Conservation (phyloP, 2,329 filamentous ascomycete genomes). For the Monilinia polystroma region DNA sequence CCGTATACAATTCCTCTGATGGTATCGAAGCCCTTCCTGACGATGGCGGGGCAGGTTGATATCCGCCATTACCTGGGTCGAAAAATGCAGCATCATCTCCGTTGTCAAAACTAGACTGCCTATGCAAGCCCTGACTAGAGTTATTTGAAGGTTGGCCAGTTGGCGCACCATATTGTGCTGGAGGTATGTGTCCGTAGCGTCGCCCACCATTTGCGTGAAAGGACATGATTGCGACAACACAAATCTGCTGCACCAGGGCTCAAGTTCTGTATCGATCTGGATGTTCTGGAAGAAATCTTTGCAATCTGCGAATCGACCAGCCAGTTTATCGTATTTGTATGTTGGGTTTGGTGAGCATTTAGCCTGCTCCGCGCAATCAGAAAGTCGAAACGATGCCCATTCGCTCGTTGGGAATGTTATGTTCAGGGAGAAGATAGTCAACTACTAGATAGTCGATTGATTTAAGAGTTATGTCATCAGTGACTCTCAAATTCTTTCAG, state of each 20-base stretch:
- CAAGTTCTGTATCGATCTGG: neutral
- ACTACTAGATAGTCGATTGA: neutral
- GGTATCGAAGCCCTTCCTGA: constrained; percentile 34
- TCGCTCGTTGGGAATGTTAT: constrained; percentile 20
- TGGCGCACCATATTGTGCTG: constrained; percentile 56
- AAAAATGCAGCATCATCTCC: constrained; percentile 68
- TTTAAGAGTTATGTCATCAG: neutral
- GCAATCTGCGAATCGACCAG: constrained; percentile 7
- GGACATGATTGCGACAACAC: constrained; percentile 50
- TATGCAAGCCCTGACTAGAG: constrained; percentile 42
- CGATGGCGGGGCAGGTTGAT: constrained; percentile 37
- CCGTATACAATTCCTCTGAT: constrained; percentile 64
- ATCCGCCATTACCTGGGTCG: constrained; percentile 39
- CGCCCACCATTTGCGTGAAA: constrained; percentile 60
- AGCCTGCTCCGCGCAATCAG: constrained; percentile 16
- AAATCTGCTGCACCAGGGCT: constrained; percentile 1
- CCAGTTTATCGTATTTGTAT: constrained; percentile 4
- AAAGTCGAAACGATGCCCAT: constrained; percentile 28
- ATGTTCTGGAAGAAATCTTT: neutral
- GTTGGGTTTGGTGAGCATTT: neutral
- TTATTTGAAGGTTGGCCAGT: constrained; percentile 43
- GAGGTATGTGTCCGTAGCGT: constrained; percentile 65
- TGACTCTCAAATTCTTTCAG: neutral
- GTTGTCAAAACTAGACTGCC: constrained; percentile 71
- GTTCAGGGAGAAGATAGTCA: neutral